phyloP scores from a whole-genome alignment of 805 yeast species.

The Wickerhamiella sergipiensis region DNA sequence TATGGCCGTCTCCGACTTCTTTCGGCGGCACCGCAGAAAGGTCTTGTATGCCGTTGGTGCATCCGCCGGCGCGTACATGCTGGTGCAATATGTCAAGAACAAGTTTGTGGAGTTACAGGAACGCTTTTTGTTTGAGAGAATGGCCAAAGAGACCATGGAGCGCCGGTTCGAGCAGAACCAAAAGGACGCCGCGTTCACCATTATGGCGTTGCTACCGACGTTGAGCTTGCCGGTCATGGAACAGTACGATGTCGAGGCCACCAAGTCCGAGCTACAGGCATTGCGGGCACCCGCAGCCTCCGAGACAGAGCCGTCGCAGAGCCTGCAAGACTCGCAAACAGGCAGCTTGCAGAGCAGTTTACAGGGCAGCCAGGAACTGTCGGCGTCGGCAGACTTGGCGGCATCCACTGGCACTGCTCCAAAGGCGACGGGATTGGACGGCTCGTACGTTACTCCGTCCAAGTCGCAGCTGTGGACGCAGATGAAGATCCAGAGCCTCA shows the following conservation, averaged over 20 bases:
- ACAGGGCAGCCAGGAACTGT: not conserved
- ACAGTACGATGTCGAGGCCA: conserved; percentile 54
- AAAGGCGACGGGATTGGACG: conserved; percentile 4
- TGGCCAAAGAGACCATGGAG: conserved; percentile 54
- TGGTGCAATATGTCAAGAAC: conserved; percentile 30
- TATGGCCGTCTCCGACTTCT: conserved; percentile 24
- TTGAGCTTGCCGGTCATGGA: conserved; percentile 50
- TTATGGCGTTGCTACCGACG: conserved; percentile 70
- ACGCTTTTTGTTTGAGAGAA: conserved; percentile 40
- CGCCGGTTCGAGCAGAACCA: conserved; percentile 85
- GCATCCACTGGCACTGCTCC: conserved; percentile 5
- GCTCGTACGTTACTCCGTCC: conserved; percentile 19
- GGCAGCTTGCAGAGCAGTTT: too few relatives aligned
- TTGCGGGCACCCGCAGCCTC: conserved; percentile 28
- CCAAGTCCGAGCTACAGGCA: conserved; percentile 54
- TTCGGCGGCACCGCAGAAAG: conserved; percentile 33
- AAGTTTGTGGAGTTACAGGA: conserved; percentile 39
- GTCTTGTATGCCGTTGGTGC: conserved; percentile 32
- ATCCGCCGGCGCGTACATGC: conserved; percentile 32
- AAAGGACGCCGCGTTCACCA: conserved; percentile 73
- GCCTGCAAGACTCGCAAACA: too few relatives aligned
- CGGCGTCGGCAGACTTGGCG: conserved; percentile 2
- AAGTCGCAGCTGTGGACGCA: conserved; percentile 75
- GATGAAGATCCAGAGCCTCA: conserved; percentile 57
- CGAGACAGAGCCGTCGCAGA: not conserved